Conservation (phyloP, 2,329 filamentous ascomycete genomes). For the Monosporascus cannonballus region DNA sequence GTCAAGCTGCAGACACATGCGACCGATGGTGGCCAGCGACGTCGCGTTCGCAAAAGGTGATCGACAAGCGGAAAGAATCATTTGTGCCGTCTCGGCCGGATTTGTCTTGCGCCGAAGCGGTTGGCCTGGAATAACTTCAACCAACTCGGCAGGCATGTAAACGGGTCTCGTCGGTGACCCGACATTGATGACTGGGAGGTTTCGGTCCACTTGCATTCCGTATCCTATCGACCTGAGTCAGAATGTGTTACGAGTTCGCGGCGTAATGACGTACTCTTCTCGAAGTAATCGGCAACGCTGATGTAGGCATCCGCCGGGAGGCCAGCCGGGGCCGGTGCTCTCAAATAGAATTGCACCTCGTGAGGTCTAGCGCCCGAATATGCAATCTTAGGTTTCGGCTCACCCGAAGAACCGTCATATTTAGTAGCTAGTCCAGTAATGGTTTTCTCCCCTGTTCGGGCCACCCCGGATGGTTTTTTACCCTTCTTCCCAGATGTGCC, state of each 20-base stretch:
- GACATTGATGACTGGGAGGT: slow-evolving; percentile 60
- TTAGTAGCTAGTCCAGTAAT: slow-evolving; percentile 22
- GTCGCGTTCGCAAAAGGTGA: slow-evolving; percentile 59
- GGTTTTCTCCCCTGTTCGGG: slow-evolving; percentile 13
- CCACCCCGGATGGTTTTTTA: slow-evolving; percentile 5
- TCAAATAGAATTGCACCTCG: slow-evolving; percentile 27
- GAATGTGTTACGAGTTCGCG: background rate
- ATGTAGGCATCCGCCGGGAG: slow-evolving; percentile 19
- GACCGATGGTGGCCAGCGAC: slow-evolving; percentile 55
- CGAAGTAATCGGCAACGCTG: slow-evolving; percentile 39
- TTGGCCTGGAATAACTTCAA: slow-evolving; percentile 60
- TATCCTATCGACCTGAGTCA: slow-evolving; percentile 19
- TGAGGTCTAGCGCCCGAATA: slow-evolving; percentile 16
- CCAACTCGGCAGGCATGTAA: slow-evolving; percentile 63
- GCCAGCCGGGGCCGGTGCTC: slow-evolving; percentile 16
- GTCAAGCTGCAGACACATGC: slow-evolving; percentile 52
- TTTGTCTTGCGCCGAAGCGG: slow-evolving; percentile 52
- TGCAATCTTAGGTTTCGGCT: slow-evolving; percentile 22
- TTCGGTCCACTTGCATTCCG: slow-evolving; percentile 21
- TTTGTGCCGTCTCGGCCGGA: slow-evolving; percentile 54
- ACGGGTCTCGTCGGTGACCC: slow-evolving; percentile 50
- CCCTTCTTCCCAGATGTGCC: slow-evolving; percentile 9
- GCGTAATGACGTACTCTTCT: slow-evolving; percentile 31
- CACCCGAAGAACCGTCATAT: slow-evolving; percentile 23
- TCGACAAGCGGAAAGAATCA: slow-evolving; percentile 70